Evolutionary conservation across 2,329 filamentous ascomycete species (phyloP).

Genomic region (Aureobasidium namibiae): DNA sequence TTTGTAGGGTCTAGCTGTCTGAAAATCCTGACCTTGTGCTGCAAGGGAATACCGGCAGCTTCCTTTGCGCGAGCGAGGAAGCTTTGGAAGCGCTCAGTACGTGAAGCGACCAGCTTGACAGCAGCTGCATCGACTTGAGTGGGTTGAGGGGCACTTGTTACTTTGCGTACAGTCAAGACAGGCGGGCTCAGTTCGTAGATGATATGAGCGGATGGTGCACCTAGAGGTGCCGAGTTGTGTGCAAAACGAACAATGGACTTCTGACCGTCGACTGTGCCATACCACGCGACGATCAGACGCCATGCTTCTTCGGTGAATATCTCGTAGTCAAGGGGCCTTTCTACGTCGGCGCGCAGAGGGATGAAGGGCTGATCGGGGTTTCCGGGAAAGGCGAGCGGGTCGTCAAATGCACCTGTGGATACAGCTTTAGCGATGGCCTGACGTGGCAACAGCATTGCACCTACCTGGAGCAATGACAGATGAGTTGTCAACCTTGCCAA

Average conservation of each 20-base stretch:
- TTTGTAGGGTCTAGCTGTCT: conserved; percentile 43
- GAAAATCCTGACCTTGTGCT: conserved; percentile 72
- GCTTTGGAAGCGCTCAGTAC: conserved; percentile 59
- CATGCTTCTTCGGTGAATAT: conserved; percentile 73
- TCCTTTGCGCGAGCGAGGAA: conserved; percentile 70
- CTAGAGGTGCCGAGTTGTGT: conserved; percentile 62
- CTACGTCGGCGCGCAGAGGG: conserved; percentile 60
- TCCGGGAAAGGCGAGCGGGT: conserved; percentile 19
- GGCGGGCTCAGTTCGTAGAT: conserved; percentile 79
- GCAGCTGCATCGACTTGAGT: conserved; percentile 32
- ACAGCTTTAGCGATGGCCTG: not conserved
- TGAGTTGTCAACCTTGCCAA: conserved; percentile 81
- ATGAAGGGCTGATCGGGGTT: conserved; percentile 45
- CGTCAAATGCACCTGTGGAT: conserved; percentile 19
- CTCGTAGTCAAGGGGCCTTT: conserved; percentile 61
- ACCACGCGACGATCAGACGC: conserved; percentile 73
- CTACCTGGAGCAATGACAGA: conserved; percentile 53
- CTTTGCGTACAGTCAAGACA: conserved; percentile 73
- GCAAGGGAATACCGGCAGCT: conserved; percentile 56
- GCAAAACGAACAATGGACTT: conserved; percentile 66
- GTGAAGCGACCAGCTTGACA: conserved; percentile 61
- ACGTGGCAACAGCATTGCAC: not conserved
- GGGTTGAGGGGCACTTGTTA: conserved; percentile 31
- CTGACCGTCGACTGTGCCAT: conserved; percentile 63
- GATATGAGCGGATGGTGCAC: conserved; percentile 50